phyloP scores from a whole-genome alignment of 352 stramenopile species.

The Phytophthora crassamura region DNA sequence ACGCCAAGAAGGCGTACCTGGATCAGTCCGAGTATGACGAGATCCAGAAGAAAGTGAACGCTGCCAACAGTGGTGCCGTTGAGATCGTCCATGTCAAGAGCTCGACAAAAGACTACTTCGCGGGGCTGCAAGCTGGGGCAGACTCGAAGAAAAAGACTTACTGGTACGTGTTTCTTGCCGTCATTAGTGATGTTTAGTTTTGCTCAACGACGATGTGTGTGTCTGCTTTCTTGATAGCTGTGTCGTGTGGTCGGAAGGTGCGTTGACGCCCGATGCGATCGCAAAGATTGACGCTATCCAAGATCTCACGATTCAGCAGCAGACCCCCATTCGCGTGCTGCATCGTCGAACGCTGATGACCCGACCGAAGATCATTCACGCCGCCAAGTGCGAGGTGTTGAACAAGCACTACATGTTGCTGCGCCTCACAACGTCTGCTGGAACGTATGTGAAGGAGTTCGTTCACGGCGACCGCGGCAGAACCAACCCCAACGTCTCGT shows the following conservation, averaged over 20 bases:
- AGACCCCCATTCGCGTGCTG: slow-evolving; percentile 97
- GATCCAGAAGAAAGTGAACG: slow-evolving; percentile 73
- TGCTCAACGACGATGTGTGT: background rate
- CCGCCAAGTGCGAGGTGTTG: slow-evolving; percentile 86
- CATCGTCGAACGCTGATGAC: slow-evolving; percentile 96
- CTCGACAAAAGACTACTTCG: slow-evolving; percentile 85
- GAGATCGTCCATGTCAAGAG: slow-evolving; percentile 83
- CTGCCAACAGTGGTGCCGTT: slow-evolving; percentile 74
- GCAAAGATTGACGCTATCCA: slow-evolving; percentile 82
- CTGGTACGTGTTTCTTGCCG: slow-evolving; percentile 47
- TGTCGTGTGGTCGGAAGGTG: slow-evolving; percentile 76
- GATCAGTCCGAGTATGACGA: slow-evolving; percentile 51
- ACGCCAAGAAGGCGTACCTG: slow-evolving; percentile 82
- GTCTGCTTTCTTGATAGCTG: slow-evolving; percentile 47
- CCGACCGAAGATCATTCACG: slow-evolving; percentile 91
- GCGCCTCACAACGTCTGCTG: slow-evolving; percentile 94
- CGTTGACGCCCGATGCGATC: slow-evolving; percentile 60
- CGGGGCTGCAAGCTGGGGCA: slow-evolving; percentile 74
- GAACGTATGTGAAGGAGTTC: slow-evolving; percentile 99
- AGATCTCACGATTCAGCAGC: slow-evolving; percentile 93
- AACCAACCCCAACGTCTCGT: slow-evolving; percentile 95
- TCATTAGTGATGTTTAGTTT: background rate
- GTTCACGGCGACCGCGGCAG: slow-evolving; percentile 98
- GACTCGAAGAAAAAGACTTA: slow-evolving; percentile 92
- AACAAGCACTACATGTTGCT: slow-evolving; percentile 98